Percentiles rank a stretch among this genome's conserved stretches.
phyloP scores from a whole-genome alignment of 768 basidiomycete genomes.

The Podaxis pistillaris region DNA sequence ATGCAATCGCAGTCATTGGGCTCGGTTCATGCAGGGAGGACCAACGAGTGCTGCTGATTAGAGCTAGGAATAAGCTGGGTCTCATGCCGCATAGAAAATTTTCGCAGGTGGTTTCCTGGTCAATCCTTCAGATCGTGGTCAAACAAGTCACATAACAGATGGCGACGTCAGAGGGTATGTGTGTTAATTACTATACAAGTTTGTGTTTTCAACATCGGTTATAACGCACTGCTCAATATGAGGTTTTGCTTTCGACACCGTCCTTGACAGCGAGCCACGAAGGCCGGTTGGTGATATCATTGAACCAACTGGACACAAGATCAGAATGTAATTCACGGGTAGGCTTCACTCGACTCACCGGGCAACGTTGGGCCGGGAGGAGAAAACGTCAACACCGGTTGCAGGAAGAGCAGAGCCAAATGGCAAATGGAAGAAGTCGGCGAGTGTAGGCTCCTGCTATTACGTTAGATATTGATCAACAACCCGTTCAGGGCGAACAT shows the following conservation, averaged over 20 bases:
- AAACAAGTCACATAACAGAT: too few species aligned
- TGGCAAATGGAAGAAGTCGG: constrained; percentile 47
- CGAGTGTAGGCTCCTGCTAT: constrained; percentile 40
- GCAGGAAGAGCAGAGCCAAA: constrained; percentile 27
- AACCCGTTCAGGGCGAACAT: constrained; percentile 17
- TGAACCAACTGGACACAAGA: constrained; percentile 22
- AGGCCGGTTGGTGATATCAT: constrained; percentile 21
- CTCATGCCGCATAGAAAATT: too few species aligned
- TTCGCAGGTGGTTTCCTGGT: too few species aligned
- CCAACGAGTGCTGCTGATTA: too few species aligned
- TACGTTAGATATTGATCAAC: background rate
- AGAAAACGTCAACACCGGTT: constrained; percentile 28
- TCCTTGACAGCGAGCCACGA: constrained; percentile 26
- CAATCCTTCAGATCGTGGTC: too few species aligned
- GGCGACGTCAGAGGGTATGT: too few species aligned
- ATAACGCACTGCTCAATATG: background rate
- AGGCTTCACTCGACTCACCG: constrained; percentile 26
- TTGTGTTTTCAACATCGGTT: background rate
- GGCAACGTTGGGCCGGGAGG: constrained; percentile 40
- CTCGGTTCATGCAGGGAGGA: too few species aligned
- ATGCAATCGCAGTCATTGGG: too few species aligned
- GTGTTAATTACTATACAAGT: background rate
- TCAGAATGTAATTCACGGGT: background rate
- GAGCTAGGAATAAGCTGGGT: too few species aligned
- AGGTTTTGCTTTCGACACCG: constrained; percentile 15